Evolutionary conservation across 1,284 basidiomycete species (phyloP).

Genomic region (Ustilago vetiveriae): DNA sequence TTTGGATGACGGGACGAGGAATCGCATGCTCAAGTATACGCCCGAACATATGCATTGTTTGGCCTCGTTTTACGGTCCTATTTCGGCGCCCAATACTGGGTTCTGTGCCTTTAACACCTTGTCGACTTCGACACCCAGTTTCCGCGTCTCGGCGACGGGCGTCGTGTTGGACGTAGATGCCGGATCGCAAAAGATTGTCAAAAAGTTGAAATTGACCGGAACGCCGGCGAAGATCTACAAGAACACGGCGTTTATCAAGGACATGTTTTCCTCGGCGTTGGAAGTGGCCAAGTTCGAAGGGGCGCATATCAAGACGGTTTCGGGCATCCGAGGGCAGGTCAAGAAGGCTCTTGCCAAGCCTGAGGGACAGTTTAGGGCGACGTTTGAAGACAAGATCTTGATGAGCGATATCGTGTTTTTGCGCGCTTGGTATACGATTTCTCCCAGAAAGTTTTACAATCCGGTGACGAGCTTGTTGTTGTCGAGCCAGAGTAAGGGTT

Average conservation of each 20-base stretch:
- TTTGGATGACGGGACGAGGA: conserved; percentile 82
- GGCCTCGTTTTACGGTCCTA: conserved; percentile 78
- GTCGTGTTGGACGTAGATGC: conserved; percentile 89
- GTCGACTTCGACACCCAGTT: conserved; percentile 75
- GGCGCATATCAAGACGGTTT: conserved; percentile 92
- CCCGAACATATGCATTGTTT: conserved; percentile 99
- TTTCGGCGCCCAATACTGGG: conserved; percentile 77
- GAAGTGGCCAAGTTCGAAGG: conserved; percentile 99
- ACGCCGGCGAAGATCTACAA: conserved; percentile 96
- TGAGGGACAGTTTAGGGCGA: conserved; percentile 92
- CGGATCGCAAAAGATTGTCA: conserved; percentile 84
- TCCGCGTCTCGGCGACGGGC: conserved; percentile 91
- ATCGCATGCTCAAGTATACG: conserved; percentile 99
- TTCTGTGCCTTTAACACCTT: conserved; percentile 95
- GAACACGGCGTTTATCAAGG: conserved; percentile 97
- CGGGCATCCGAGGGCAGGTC: conserved; percentile 93
- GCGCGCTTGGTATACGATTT: conserved; percentile 94
- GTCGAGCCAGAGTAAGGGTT: conserved; percentile 56
- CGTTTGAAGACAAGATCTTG: conserved; percentile 97
- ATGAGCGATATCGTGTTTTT: conserved; percentile 97
- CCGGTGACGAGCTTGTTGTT: conserved; percentile 87
- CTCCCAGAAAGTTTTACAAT: conserved; percentile 95
- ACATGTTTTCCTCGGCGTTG: conserved; percentile 92
- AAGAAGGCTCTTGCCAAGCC: conserved; percentile 95
- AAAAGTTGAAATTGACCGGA: conserved; percentile 97